These are phyloP conservation scores for Dictyophora rubrovolvata DNA, from an alignment of 768 basidiomycete species.

Conservation along the genomic window DNA sequence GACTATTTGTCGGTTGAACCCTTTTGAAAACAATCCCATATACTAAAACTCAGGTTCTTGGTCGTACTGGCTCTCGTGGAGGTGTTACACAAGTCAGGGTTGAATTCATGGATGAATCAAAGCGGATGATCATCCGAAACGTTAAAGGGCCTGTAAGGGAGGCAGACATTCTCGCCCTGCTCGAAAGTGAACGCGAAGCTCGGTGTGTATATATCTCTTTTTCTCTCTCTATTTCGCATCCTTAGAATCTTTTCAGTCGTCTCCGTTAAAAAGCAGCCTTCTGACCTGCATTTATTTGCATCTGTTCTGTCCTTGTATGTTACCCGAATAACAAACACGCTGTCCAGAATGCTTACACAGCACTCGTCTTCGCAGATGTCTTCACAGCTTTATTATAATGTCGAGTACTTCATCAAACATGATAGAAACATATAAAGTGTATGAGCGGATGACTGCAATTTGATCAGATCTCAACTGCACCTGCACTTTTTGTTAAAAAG, in stretches of 20 bases:
- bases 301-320: background rate
- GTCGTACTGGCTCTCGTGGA: constrained; percentile 96
- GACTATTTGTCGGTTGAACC: constrained; percentile 5
- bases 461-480: background rate
- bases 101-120: constrained; percentile 97
- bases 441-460: background rate
- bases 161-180: constrained; percentile 90
- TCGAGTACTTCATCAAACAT: background rate
- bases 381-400: background rate
- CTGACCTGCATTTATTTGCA: background rate
- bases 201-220: constrained; percentile 53
- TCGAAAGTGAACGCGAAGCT: constrained; percentile 99
- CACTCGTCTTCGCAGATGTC: background rate
- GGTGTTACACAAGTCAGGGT: constrained; percentile 99
- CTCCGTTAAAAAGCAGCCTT: constrained; percentile 20
- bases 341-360: background rate
- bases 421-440: background rate
- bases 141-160: constrained; percentile 96
- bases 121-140: constrained; percentile 95
- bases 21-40: background rate
- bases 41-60: constrained; percentile 62
- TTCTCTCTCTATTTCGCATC: background rate
- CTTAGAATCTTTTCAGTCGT: constrained; percentile 16
- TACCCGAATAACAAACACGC: background rate
- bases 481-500: background rate